A percentile compares a stretch with the other conserved stretches of the same genome.
These are phyloP conservation scores for Malus asiatica DNA, from an alignment of 306 rosid species.

Conservation along the genomic window DNA sequence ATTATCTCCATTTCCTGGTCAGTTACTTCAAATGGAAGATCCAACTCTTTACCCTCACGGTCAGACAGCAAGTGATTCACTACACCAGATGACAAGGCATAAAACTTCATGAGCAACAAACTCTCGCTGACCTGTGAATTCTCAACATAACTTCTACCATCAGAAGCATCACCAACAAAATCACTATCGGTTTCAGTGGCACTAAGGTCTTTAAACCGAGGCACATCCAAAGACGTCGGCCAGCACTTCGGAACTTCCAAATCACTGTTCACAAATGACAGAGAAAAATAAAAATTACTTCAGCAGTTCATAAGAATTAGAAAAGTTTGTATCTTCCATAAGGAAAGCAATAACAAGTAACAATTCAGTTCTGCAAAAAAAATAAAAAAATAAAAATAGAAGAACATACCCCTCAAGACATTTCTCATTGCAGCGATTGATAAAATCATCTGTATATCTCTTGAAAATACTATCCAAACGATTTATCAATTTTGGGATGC, in stretches of 20 bases:
- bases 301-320: not conserved
- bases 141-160: slow-evolving; percentile 61
- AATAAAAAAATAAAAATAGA: not conserved
- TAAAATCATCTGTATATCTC: slow-evolving; percentile 46
- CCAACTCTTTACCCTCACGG: slow-evolving; percentile 41
- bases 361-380: not conserved
- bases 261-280: slow-evolving; percentile 22
- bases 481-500: slow-evolving; percentile 43
- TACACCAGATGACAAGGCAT: slow-evolving; percentile 41
- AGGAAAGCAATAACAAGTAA: not conserved
- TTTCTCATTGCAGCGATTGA: slow-evolving; percentile 44
- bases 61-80: slow-evolving; percentile 58
- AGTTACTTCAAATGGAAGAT: slow-evolving; percentile 71
- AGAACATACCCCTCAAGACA: slow-evolving; percentile 43
- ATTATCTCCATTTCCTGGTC: slow-evolving; percentile 61
- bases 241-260: slow-evolving; percentile 54
- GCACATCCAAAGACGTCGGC: slow-evolving; percentile 31
- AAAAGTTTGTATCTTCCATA: not conserved
- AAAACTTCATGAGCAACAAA: slow-evolving; percentile 71
- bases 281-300: not conserved
- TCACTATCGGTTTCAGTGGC: slow-evolving; percentile 21
- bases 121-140: slow-evolving; percentile 77
- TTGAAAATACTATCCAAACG: slow-evolving; percentile 51
- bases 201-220: slow-evolving; percentile 28
- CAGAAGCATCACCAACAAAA: slow-evolving; percentile 18